Conservation (phyloP, 805 yeast species). For the Candida ovalis region DNA sequence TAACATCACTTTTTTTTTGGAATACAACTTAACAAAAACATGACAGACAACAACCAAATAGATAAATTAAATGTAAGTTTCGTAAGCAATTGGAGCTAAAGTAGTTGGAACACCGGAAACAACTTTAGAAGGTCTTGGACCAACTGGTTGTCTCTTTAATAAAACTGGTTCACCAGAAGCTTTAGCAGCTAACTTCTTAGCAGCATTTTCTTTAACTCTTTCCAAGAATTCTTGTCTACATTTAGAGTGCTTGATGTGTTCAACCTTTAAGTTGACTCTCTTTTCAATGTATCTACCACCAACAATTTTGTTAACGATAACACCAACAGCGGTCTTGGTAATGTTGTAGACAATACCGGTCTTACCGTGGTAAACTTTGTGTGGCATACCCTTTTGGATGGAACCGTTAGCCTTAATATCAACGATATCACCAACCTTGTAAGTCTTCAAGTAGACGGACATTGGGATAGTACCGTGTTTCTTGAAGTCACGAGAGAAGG, state of each 20-base stretch:
- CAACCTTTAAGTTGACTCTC: conserved; percentile 97
- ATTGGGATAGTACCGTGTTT: conserved; percentile 91
- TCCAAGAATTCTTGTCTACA: conserved; percentile 98
- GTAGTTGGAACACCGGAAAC: conserved; percentile 91
- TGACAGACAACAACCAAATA: not conserved
- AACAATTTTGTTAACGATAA: conserved; percentile 95
- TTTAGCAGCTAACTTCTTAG: conserved; percentile 90
- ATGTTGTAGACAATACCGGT: conserved; percentile 99
- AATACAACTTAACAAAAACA: not conserved
- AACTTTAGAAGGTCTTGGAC: conserved; percentile 91
- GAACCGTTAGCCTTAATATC: conserved; percentile 99
- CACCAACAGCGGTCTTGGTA: conserved; percentile 98
- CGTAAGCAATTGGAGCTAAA: conserved; percentile 99
- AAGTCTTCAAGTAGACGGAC: conserved; percentile 95
- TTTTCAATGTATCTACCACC: conserved; percentile 99
- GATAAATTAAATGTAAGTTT: conserved; percentile 85
- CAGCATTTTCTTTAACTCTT: conserved; percentile 98
- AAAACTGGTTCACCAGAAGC: conserved; percentile 84
- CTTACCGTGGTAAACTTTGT: conserved; percentile 99
- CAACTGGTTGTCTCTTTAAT: conserved; percentile 98
- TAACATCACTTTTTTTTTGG: not conserved
- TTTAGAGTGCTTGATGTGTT: conserved; percentile 99
- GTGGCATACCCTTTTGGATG: conserved; percentile 99
- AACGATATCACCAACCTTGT: conserved; percentile 99
- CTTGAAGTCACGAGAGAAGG: conserved; percentile 99